A percentile compares a stretch with the other conserved stretches of the same genome.
phyloP scores from a whole-genome alignment of 441 rosid species.

The Raphanus hybrid region DNA sequence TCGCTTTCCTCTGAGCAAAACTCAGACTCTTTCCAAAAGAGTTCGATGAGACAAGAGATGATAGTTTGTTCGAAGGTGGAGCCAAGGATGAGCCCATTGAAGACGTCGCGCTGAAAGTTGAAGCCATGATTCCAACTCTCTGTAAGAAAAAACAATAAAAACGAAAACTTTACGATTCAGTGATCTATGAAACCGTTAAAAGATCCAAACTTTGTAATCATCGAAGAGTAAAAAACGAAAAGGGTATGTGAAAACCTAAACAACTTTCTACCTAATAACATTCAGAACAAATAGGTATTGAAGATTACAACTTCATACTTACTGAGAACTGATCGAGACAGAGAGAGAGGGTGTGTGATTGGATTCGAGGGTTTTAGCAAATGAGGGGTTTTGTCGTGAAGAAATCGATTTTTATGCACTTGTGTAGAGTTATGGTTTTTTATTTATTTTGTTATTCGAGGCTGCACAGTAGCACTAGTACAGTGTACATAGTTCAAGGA shows the following conservation, averaged over 20 bases:
- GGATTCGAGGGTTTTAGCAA: constrained; percentile 28
- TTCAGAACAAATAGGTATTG: background rate
- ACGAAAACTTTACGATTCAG: background rate
- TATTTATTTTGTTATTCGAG: background rate
- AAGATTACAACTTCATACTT: constrained; percentile 15
- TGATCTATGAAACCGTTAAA: background rate
- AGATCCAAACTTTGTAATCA: constrained; percentile 25
- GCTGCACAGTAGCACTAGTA: too few relatives aligned
- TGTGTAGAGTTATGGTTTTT: constrained; percentile 11
- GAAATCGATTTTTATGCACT: too few relatives aligned
- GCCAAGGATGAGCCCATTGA: constrained; percentile 60
- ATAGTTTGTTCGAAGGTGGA: constrained; percentile 62
- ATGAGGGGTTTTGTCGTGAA: constrained; percentile 16
- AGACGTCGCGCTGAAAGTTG: constrained; percentile 63
- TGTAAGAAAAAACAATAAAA: too few relatives aligned
- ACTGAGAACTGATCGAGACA: constrained; percentile 8
- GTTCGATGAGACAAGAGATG: constrained; percentile 65
- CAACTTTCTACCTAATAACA: constrained; percentile 20
- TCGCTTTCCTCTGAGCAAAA: constrained; percentile 50
- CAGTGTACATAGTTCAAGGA: background rate
- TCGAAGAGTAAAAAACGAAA: constrained; percentile 17
- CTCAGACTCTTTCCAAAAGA: constrained; percentile 54
- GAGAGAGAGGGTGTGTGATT: background rate
- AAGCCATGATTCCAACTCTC: constrained; percentile 59
- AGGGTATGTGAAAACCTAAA: constrained; percentile 17